Conservation (phyloP, 768 basidiomycete species). For the Suillus subalutaceus region DNA sequence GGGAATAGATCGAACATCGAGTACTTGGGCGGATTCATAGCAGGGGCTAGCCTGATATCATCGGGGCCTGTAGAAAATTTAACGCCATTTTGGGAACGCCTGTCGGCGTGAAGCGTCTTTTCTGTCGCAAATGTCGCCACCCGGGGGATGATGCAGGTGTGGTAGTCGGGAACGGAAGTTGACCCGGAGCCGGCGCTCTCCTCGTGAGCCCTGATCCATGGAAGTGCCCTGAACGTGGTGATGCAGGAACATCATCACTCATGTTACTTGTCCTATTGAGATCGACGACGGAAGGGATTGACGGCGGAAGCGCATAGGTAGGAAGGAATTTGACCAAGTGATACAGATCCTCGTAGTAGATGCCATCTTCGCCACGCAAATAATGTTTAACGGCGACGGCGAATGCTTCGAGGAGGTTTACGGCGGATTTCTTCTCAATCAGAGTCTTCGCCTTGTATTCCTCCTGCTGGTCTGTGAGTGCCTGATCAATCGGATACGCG, state of each 20-base stretch:
- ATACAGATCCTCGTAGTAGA: constrained; percentile 52
- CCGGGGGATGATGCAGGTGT: constrained; percentile 20
- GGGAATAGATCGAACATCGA: constrained; percentile 68
- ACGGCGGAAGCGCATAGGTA: constrained; percentile 57
- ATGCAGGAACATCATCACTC: constrained; percentile 9
- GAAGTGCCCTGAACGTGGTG: constrained; percentile 15
- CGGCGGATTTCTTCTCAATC: constrained; percentile 68
- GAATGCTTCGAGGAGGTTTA: constrained; percentile 70
- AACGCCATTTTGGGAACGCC: constrained; percentile 8
- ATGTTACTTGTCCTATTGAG: constrained; percentile 11
- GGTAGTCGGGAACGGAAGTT: constrained; percentile 35
- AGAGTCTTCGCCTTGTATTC: constrained; percentile 50
- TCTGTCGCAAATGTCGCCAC: constrained; percentile 15
- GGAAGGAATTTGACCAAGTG: constrained; percentile 76
- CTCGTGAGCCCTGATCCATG: constrained; percentile 1
- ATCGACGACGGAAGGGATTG: constrained; percentile 45
- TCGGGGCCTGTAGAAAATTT: constrained; percentile 31
- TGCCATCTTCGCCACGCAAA: constrained; percentile 54
- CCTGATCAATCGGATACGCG: constrained; percentile 23
- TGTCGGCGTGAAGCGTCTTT: constrained; percentile 15
- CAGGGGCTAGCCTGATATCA: constrained; percentile 50
- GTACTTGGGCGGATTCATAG: constrained; percentile 60
- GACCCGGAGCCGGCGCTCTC: constrained; percentile 19
- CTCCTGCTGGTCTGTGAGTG: constrained; percentile 22
- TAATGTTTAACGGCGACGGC: constrained; percentile 72